Base-by-base conservation (phyloP, 2,329 filamentous ascomycete species). In the Orbilia brochopaga region DNA sequence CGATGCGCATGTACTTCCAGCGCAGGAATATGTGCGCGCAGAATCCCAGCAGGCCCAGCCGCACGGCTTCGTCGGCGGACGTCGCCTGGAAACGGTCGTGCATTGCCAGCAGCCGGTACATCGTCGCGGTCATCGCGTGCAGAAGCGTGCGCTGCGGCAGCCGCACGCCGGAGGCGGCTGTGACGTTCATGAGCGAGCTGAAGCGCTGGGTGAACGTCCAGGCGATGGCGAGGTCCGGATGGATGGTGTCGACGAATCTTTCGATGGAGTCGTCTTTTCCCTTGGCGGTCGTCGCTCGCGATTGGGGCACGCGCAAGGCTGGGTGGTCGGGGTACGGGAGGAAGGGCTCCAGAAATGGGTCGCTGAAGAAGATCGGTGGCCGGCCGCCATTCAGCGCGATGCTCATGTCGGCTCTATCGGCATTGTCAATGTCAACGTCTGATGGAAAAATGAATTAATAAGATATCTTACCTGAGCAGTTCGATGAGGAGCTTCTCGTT, bases 101-200 rank as follows among this genome's bases (percentile, higher is more conserved):
- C 77, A 79, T 79, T 35, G 76, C 51, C 17, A 82, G 73, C 1
- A 82, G 77, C 1, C 78, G 80, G 73, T 82, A 83, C 75, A 80
- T 79, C 27, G 80, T 76, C 15, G 80, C 79, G 1, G 75, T 73
- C 79, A 82, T 81, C 23, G 77, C 77, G 11, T 79, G 74, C 11
- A 77, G 55, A 4, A 78, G 64, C 1, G 60, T 64, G 3, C 75
- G 56, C 21, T 69, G 69, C 0, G 75, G 48, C 10, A 80, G 72
- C 15, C 62, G 62, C 11, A 70, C 74, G 8, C 74, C 54, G 2
- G 73, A 67, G 27, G 75, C 57, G 4, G 70, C 73, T 0, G 76
- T 76, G 8, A 77, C 64, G 54, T 79, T 77, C 72, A 78, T 75
- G 1, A 78, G 11, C 1, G 73, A 73, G 67, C 76, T 77, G 62